phyloP scores from a whole-genome alignment of 345 rosid species.

The Aquilaria yunnanensis region DNA sequence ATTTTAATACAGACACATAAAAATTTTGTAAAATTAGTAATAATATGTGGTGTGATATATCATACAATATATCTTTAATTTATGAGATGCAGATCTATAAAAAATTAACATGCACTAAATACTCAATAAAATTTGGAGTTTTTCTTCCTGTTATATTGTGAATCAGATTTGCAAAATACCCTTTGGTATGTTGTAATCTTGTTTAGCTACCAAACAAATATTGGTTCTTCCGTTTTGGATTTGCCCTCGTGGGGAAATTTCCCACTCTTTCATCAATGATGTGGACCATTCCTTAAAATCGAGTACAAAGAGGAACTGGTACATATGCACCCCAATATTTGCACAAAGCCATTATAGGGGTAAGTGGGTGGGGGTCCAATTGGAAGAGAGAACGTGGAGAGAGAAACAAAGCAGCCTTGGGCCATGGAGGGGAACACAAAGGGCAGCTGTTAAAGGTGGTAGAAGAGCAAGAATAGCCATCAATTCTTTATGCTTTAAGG shows the following conservation, averaged over 20 bases:
- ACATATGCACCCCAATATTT: background rate
- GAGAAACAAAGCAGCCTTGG: conserved; percentile 27
- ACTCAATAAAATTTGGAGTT: too few relatives aligned
- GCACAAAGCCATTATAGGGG: conserved; percentile 18
- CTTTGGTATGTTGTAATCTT: background rate
- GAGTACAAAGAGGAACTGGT: background rate
- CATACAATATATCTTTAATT: too few relatives aligned
- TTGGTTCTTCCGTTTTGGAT: background rate
- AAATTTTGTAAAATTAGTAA: too few relatives aligned
- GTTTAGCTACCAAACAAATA: background rate
- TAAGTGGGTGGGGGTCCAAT: conserved; percentile 13
- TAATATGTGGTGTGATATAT: too few relatives aligned
- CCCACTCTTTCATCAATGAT: too few relatives aligned
- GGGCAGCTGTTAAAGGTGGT: conserved; percentile 41
- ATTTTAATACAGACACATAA: too few relatives aligned
- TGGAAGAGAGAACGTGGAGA: conserved; percentile 25
- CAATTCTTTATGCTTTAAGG: background rate
- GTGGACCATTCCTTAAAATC: too few relatives aligned
- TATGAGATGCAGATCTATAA: too few relatives aligned
- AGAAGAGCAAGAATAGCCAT: conserved; percentile 4
- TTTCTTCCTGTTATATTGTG: too few relatives aligned
- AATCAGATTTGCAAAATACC: too few relatives aligned
- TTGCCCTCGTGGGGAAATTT: background rate
- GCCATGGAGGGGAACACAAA: conserved; percentile 12
- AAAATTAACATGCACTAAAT: too few relatives aligned